Evolutionary conservation across 257 asterid species (phyloP), one percentile per base, ranked within the genome.

Genomic region (Fraxinus pennsylvanica): DNA sequence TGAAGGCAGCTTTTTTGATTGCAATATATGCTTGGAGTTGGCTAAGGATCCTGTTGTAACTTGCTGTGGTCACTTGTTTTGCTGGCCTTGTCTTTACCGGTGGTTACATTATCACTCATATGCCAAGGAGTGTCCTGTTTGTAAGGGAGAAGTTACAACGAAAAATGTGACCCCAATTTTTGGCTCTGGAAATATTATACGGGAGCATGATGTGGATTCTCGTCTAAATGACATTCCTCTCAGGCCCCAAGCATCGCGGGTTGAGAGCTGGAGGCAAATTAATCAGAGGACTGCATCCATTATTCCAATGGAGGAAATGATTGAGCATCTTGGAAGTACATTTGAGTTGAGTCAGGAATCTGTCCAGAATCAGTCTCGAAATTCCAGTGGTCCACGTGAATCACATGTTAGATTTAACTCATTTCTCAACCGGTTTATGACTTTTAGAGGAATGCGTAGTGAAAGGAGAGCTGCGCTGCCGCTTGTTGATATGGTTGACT

Each of bases 51-150:
- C 99, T 7, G 98, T 93, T 33, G 98, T 96, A 52, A 96, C 99
- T 67, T 93, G 97, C 81, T 96, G 99, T 0, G 99, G 99, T 32
- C 99, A 96, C 85, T 87, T 96, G 81, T 96, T 89, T 83, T 96
- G 99, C 78, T 96, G 99, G 99, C 93, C 97, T 2, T 96, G 99
- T 81, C 94, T 96, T 65, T 96, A 90, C 84, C 91, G 92, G 27
- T 96, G 99, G 99, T 73, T 96, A 45, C 91, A 93, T 78, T 85
- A 86, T 79, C 97, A 96, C 83, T 96, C 98, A 0, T 96, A 92
- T 68, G 99, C 96, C 9, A 90, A 90, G 82, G 97, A 93, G 57
- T 95, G 99, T 36, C 99, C 99, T 0, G 98, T 96, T 76, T 93
- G 99, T 85, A 96, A 96, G 67, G 99, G 99, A 74, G 98, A 93